Percentiles rank a stretch among this genome's conserved stretches.
Evolutionary conservation across 495 filamentous ascomycete genomes (phyloP).

Genomic region (Lasiosphaeria miniovina): DNA sequence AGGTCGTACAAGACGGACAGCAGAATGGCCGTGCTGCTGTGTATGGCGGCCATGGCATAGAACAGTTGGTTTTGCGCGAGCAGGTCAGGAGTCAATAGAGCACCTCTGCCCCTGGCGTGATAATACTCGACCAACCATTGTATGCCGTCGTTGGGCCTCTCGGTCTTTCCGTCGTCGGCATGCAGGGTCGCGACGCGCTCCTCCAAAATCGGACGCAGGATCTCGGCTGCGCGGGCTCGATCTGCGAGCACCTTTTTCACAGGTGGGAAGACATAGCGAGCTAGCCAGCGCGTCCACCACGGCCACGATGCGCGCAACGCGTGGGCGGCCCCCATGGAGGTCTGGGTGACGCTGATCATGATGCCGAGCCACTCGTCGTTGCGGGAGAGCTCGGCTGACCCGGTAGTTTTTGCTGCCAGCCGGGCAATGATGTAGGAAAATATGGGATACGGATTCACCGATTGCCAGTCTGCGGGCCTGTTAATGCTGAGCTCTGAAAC

Average conservation of each 20-base stretch:
- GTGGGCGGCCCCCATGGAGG: conserved; percentile 9
- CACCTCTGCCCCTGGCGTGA: conserved; percentile 2
- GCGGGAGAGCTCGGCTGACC: conserved; percentile 9
- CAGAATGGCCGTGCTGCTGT: conserved; percentile 12
- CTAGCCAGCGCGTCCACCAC: conserved; percentile 11
- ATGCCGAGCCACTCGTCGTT: conserved; percentile 16
- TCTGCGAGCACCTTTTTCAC: conserved; percentile 9
- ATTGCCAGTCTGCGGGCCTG: conserved; percentile 3
- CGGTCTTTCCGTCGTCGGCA: not conserved
- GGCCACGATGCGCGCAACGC: conserved; percentile 12
- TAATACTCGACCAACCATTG: conserved; percentile 13
- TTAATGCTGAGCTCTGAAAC: not conserved
- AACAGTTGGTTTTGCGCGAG: conserved; percentile 12
- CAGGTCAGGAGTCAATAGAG: conserved; percentile 3
- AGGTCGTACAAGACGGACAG: conserved; percentile 13
- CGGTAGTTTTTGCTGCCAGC: conserved; percentile 1
- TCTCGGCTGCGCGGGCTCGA: conserved; percentile 2
- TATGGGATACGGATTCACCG: conserved; percentile 6
- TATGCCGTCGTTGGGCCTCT: conserved; percentile 5
- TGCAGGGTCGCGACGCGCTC: not conserved
- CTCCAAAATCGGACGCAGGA: conserved; percentile 11
- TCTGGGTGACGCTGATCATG: conserved; percentile 9
- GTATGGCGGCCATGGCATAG: conserved; percentile 12
- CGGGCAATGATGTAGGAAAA: conserved; percentile 6
- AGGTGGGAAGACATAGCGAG: conserved; percentile 5